Conservation (phyloP, 306 rosid genomes). For the Corylus americana region DNA sequence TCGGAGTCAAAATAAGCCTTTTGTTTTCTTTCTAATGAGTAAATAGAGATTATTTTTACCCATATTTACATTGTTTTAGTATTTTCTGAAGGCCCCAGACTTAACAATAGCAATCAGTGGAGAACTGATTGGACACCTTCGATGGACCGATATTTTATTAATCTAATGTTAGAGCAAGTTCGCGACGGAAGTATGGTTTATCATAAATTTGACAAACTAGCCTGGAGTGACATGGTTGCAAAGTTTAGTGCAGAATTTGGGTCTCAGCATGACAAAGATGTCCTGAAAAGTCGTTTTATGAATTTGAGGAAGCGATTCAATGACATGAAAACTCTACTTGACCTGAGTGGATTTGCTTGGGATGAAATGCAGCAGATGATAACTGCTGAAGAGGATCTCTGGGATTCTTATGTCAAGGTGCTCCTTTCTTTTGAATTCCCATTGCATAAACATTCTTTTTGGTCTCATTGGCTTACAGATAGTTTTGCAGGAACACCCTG, state of each 20-base stretch:
- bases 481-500: slow-evolving; percentile 48
- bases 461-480: slow-evolving; percentile 24
- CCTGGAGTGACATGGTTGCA: slow-evolving; percentile 54
- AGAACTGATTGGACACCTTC: slow-evolving; percentile 51
- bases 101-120: slow-evolving; percentile 29
- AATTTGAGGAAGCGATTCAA: slow-evolving; percentile 46
- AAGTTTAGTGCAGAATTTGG: slow-evolving; percentile 58
- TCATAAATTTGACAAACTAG: slow-evolving; percentile 40
- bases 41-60: not conserved
- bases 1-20: too few species aligned
- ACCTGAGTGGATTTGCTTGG: slow-evolving; percentile 53
- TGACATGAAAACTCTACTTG: slow-evolving; percentile 54
- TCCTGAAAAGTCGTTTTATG: slow-evolving; percentile 42
- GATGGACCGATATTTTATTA: slow-evolving; percentile 55
- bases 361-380: slow-evolving; percentile 57
- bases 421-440: slow-evolving; percentile 13
- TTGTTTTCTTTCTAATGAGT: not conserved
- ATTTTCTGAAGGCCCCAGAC: slow-evolving; percentile 35
- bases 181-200: slow-evolving; percentile 44
- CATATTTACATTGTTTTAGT: slow-evolving; percentile 4
- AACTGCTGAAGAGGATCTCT: slow-evolving; percentile 44
- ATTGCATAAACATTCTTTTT: not conserved
- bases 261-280: slow-evolving; percentile 39
- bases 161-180: slow-evolving; percentile 57
- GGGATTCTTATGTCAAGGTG: slow-evolving; percentile 59